phyloP scores from a whole-genome alignment of 1,139 yeast species.

The Geotrichum reessii region DNA sequence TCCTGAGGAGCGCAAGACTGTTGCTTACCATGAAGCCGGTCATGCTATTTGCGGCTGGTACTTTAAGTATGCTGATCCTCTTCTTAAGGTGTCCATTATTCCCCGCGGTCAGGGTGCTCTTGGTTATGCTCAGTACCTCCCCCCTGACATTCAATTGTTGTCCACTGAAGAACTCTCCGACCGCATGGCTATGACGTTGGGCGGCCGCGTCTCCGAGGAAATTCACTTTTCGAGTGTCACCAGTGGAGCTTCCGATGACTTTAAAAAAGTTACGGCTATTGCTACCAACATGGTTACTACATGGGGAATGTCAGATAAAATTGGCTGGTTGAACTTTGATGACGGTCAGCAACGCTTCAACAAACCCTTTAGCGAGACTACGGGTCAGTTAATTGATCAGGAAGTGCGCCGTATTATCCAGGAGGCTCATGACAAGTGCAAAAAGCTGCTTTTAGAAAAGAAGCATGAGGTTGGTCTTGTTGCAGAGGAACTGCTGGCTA shows the following conservation, averaged over 20 bases:
- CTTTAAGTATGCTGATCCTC: constrained; percentile 81
- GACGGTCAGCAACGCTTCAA: constrained; percentile 53
- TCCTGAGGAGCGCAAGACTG: constrained; percentile 81
- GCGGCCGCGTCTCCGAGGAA: constrained; percentile 95
- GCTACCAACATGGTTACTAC: constrained; percentile 89
- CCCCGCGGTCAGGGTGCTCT: constrained; percentile 96
- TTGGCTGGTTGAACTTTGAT: constrained; percentile 80
- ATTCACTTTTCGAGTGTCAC: constrained; percentile 85
- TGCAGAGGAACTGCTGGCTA: constrained; percentile 75
- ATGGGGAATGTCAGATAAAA: constrained; percentile 81
- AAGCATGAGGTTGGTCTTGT: constrained; percentile 69
- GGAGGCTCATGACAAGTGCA: constrained; percentile 69
- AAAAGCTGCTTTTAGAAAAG: constrained; percentile 57
- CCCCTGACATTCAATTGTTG: constrained; percentile 82
- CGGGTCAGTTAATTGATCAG: constrained; percentile 69
- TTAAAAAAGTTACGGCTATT: constrained; percentile 87
- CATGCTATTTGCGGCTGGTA: constrained; percentile 98
- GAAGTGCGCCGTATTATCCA: constrained; percentile 79
- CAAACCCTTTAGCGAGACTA: constrained; percentile 87
- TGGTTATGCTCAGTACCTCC: constrained; percentile 97
- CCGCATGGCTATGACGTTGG: constrained; percentile 92
- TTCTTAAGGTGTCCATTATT: constrained; percentile 87
- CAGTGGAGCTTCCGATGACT: constrained; percentile 93
- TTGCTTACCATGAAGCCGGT: constrained; percentile 98
- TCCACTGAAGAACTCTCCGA: constrained; percentile 73